These are phyloP conservation scores for Alternaria novae-zelandiae DNA, from an alignment of 2,329 filamentous ascomycete species.

Conservation along the genomic window DNA sequence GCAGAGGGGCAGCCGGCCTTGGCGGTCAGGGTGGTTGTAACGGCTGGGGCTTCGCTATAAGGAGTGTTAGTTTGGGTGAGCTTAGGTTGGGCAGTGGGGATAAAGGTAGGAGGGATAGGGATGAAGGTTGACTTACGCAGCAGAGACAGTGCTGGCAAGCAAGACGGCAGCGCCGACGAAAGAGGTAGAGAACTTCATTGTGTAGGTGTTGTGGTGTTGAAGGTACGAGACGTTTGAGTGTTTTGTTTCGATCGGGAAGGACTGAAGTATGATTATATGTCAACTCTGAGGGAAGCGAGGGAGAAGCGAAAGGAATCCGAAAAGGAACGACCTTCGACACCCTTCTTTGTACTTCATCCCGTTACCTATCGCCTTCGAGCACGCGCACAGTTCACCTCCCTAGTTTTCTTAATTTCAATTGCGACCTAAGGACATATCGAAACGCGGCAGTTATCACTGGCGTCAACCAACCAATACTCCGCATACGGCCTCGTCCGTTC, in stretches of 20 bases:
- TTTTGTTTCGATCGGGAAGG: not conserved
- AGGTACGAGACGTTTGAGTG: not conserved
- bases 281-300: not conserved
- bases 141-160: slow-evolving; percentile 2
- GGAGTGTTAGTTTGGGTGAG: not conserved
- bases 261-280: not conserved
- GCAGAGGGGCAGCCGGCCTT: slow-evolving; percentile 22
- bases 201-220: not conserved
- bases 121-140: slow-evolving; percentile 3
- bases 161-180: not conserved
- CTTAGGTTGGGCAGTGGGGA: not conserved
- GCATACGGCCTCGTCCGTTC: not conserved
- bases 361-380: not conserved
- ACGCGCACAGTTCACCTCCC: not conserved
- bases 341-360: not conserved
- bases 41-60: slow-evolving; percentile 3
- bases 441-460: not conserved
- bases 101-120: not conserved
- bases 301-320: not conserved
- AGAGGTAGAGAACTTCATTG: slow-evolving; percentile 2
- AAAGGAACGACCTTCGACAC: not conserved
- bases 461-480: not conserved
- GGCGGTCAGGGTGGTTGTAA: slow-evolving; percentile 22
- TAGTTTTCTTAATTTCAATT: not conserved
- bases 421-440: not conserved